Evolutionary conservation across 139 green algal species (phyloP).

Genomic region (Dunaliella primolecta): DNA sequence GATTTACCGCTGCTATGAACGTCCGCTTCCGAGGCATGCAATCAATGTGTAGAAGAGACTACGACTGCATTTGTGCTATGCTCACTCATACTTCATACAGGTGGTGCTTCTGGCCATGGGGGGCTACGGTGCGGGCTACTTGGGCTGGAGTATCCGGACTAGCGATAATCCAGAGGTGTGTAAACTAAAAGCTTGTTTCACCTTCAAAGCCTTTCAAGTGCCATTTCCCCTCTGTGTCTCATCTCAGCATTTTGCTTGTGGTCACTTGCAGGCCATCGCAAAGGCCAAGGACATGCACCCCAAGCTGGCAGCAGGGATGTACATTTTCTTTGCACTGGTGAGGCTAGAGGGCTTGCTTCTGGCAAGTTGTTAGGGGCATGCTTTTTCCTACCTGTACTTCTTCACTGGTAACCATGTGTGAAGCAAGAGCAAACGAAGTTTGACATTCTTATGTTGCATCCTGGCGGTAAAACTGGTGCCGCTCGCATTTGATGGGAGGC

Average conservation of each 20-base stretch:
- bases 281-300: conserved; percentile 76
- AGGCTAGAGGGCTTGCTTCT: too few species aligned
- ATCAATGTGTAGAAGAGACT: neutral
- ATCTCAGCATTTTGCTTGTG: too few species aligned
- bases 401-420: neutral
- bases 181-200: too few species aligned
- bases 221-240: too few species aligned
- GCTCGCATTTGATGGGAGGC: too few species aligned
- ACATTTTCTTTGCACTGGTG: conserved; percentile 71
- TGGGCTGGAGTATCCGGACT: conserved; percentile 57
- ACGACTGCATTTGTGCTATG: neutral
- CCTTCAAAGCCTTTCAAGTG: too few species aligned
- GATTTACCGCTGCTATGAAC: conserved; percentile 35
- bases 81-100: too few species aligned
- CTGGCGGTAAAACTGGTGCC: too few species aligned
- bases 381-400: too few species aligned
- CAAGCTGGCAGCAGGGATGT: conserved; percentile 74
- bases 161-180: conserved; percentile 8
- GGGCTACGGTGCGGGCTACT: conserved; percentile 64
- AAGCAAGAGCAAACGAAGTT: neutral
- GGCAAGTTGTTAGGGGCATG: too few species aligned
- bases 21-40: conserved; percentile 15
- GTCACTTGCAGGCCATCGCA: conserved; percentile 21
- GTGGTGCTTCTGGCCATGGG: conserved; percentile 63
- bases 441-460: neutral